Base-by-base conservation (phyloP, 1,284 basidiomycete genomes). In the Naganishia liquefaciens region DNA sequence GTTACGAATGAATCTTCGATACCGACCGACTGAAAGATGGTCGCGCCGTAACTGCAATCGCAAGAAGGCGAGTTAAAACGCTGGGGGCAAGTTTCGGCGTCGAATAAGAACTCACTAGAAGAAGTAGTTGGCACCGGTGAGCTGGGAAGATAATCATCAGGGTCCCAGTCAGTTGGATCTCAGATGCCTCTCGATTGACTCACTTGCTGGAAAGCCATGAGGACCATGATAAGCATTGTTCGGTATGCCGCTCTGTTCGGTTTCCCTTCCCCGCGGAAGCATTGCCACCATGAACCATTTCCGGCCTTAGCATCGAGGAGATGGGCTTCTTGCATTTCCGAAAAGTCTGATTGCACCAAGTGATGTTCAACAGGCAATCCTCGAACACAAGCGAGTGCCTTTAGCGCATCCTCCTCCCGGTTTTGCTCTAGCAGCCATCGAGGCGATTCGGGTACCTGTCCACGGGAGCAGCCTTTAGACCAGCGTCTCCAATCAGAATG, bases 11-110 rank as follows among this genome's bases (percentile, higher is more conserved):
- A 85, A 73, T 88, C 86, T 7, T 75, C 61, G 65, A 89, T 84
- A 33, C 88, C 88, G 37, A 90, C 88, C 2, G 84, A 82, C 60
- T 80, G 71, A 80, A 90, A 89, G 64, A 90, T 80, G 0, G 86
- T 86, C 2, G 87, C 86, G 33, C 87, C 88, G 69, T 88, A 86
- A 77, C 89, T 86, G 78, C 86, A 39, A 13, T 33, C 40, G 21
- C 21, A 7, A 5, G n/a, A 13, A 6, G n/a, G 3, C 46, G 17
- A 23, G 19, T n/a, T 33, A 37, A 64, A 33, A 25, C 10, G 23
- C 17, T n/a, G 25, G 50, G 15, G 28, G 37, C 30, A 19, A 43
- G 19, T 62, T 58, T 37, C 57, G 76, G 64, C 80, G 80, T 3
- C 28, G 33, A n/a, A 70, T 79, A 80, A 21, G n/a, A 25, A 39